Base-by-base conservation (phyloP, 345 rosid species). In the Gossypium anomalum region DNA sequence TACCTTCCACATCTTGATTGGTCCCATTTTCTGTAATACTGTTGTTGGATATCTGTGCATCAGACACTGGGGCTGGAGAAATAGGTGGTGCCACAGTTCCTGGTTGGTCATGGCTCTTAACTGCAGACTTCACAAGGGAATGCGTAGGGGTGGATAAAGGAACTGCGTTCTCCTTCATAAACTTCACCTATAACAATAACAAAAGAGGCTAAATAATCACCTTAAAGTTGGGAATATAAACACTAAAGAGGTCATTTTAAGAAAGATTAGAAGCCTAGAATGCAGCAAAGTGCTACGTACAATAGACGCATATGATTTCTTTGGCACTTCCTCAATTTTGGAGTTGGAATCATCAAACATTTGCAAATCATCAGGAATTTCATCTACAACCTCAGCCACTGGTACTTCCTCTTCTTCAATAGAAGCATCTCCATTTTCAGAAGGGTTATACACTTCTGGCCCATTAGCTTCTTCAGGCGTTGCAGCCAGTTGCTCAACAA, bases 231-330 rank as follows among this genome's bases (percentile, higher is more conserved):
- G 16, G 17, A 27, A n/a, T 49, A 23, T 22, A 52, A 22, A 20
- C 9, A 14, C 7, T 4, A 20, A 2, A 63, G 3, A 20, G 22
- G 17, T 12, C 45, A 20, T 66, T 44, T 16, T 10, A 4, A 20
- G 22, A 66, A 66, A 66, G 11, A 17, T 52, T 25, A 11, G 58
- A 34, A 43, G 65, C 4, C 17, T 55, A 52, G 48, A 2, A 43
- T 13, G 16, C 51, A 7, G 16, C 10, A 64, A 17, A 13, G 43
- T 12, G 7, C 48, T 48, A 78, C 94, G 86, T 82, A 96, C 99
- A 77, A 96, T 91, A 45, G 90, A 92, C 34, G 99, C 99, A 75
- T 96, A 96, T 9, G 99, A 93, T 82, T 89, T 89, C 91, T 90
- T 96, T 47, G 94, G 97, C 75, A 72, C 78, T 49, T 88, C 98